Conservation (phyloP, 306 rosid species). For the Corylus avellana region DNA sequence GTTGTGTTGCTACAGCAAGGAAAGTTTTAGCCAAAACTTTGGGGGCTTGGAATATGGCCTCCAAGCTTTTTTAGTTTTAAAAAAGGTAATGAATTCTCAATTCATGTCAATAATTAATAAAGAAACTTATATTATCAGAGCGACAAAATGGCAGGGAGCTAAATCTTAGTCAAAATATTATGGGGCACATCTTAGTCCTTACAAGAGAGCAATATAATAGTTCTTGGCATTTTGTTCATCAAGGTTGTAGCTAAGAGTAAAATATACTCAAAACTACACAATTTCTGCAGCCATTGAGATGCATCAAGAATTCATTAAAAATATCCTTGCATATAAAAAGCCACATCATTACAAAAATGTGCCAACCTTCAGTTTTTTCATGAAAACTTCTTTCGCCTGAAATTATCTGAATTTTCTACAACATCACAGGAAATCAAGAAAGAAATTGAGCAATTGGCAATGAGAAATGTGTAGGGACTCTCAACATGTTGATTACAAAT, state of each 20-base stretch:
- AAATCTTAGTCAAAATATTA: not conserved
- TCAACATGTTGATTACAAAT: not conserved
- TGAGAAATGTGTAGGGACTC: not conserved
- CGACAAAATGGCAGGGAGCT: not conserved
- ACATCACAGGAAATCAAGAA: not conserved
- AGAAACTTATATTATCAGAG: not conserved
- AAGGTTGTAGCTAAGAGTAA: not conserved
- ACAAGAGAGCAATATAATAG: not conserved
- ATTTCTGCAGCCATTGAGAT: not conserved
- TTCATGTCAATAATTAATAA: not conserved
- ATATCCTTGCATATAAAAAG: not conserved
- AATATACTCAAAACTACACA: not conserved
- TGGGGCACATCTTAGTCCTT: not conserved
- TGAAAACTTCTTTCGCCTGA: not conserved
- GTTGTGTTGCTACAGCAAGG: too few relatives aligned
- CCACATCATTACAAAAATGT: not conserved
- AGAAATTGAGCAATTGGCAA: constrained; percentile 3
- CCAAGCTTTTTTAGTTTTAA: not conserved
- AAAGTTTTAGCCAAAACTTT: too few relatives aligned
- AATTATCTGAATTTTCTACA: not conserved
- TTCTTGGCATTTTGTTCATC: not conserved
- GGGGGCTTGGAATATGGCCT: too few relatives aligned
- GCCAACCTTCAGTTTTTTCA: not conserved
- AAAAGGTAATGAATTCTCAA: not conserved
- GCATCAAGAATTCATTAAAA: not conserved